These are phyloP conservation scores for Penicillium sp. DNA, from an alignment of 2,329 filamentous ascomycete genomes.

Conservation along the genomic window DNA sequence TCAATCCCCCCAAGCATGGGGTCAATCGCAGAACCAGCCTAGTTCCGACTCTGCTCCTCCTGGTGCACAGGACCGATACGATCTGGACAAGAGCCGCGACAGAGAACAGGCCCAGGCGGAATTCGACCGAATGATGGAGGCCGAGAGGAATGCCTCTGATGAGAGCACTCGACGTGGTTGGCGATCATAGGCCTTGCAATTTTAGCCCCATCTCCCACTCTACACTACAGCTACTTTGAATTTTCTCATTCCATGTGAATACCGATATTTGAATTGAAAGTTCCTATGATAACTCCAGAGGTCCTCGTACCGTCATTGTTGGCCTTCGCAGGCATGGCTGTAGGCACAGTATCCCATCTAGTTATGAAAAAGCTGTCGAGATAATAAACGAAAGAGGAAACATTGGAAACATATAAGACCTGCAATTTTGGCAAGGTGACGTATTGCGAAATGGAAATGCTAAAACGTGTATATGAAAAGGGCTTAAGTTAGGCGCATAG, in stretches of 20 bases:
- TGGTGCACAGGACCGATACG: conserved; percentile 14
- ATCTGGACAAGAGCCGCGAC: conserved; percentile 27
- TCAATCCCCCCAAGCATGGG: conserved; percentile 8
- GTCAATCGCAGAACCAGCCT: conserved; percentile 4
- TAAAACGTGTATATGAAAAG: neutral
- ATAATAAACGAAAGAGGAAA: neutral
- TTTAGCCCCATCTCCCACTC: neutral
- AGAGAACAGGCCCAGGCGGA: conserved; percentile 43
- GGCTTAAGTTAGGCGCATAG: neutral
- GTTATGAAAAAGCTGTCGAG: neutral
- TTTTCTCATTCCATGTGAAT: neutral
- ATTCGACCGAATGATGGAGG: conserved; percentile 45
- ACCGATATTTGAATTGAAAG: neutral
- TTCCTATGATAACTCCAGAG: conserved; percentile 2
- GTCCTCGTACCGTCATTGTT: conserved; percentile 13
- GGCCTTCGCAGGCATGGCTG: conserved; percentile 21
- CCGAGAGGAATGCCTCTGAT: conserved; percentile 35
- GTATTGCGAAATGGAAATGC: neutral
- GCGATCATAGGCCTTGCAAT: conserved; percentile 4
- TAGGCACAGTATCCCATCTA: neutral
- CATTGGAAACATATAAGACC: neutral
- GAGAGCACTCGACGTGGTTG: conserved; percentile 17
- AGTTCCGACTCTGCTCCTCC: neutral
- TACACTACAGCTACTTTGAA: conserved; percentile 6
- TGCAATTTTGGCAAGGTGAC: conserved; percentile 10